Base-by-base conservation (phyloP, 202 grass and related monocot species). In the Carex arenaria region DNA sequence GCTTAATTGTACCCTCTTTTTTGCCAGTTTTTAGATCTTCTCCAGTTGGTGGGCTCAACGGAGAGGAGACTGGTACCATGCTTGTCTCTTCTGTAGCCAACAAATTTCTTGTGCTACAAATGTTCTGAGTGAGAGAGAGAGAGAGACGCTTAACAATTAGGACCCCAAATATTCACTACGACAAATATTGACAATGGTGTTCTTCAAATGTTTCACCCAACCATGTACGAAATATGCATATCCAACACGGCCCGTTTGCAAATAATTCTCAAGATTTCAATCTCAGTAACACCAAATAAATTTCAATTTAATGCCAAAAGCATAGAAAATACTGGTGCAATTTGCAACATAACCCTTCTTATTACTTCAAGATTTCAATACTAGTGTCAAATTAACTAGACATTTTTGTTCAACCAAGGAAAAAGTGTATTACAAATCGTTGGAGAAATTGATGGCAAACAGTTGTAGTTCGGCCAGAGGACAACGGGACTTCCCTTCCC, bases 31-130 rank as follows among this genome's bases (percentile, higher is more conserved):
- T 89, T 66, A 84, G 64, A 49, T 55, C 43, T 0, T 82, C 85
- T 88, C 87, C 87, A 2, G 70, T 51, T 67, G 85, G 83, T 51
- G 86, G 86, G 17, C 91, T 90, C 78, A 98, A 89, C 72, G 92
- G 95, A 83, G 95, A 94, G 67, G 95, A 94, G 42, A 94, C 74
- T 7, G 95, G 90, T 67, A 93, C 87, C 74, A 93, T 91, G 20
- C 83, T 87, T 71, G 88, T 78, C 83, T 93, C 90, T 74, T 86
- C 87, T 54, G 63, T 83, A 55, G 90, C 88, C 47, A 90, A 71
- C 53, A 91, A 86, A 23, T 73, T 89, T 83, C 82, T 89, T 4
- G 95, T 91, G 78, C 89, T 90, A 75, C 85, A 98, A 83, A 94
- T 91, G 53, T 87, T 90, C 94, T 97, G 72, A 15, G 85, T 82